These are phyloP conservation scores for Vaccinium vitisidaea DNA, from an alignment of 148 eudicot species.

Conservation along the genomic window DNA sequence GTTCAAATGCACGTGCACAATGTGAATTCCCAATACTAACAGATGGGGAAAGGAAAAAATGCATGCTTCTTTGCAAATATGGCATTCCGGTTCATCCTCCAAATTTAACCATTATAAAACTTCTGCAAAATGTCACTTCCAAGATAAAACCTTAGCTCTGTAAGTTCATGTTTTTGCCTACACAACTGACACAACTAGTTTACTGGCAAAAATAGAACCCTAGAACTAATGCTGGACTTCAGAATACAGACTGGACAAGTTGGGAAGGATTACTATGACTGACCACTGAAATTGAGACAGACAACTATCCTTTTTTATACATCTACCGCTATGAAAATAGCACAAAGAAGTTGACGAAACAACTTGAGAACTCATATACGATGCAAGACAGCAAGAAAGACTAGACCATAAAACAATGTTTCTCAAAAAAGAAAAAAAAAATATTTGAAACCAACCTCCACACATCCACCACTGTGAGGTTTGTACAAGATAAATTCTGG, in stretches of 20 bases:
- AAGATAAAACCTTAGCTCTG: background rate
- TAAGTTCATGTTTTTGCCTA: background rate
- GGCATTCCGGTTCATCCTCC: background rate
- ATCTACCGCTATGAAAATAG: background rate
- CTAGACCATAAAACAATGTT: background rate
- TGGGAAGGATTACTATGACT: background rate
- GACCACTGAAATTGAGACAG: background rate
- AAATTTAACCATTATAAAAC: background rate
- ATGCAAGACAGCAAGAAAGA: background rate
- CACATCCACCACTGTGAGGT: conserved; percentile 68
- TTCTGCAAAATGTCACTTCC: background rate
- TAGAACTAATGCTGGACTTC: background rate
- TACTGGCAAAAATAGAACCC: background rate
- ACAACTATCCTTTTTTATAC: background rate
- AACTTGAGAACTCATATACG: background rate
- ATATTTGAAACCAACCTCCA: conserved; percentile 51
- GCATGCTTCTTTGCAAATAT: background rate
- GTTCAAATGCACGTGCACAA: background rate
- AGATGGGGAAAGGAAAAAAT: background rate
- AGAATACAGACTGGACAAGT: background rate
- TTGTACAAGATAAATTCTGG: conserved; percentile 74
- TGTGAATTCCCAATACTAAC: background rate
- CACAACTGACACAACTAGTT: background rate
- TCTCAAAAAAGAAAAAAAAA: background rate
- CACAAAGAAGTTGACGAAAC: background rate